Evolutionary conservation across 2,329 filamentous ascomycete genomes (phyloP), one percentile per base, ranked within the genome.

Genomic region (Fusarium agapanthi): DNA sequence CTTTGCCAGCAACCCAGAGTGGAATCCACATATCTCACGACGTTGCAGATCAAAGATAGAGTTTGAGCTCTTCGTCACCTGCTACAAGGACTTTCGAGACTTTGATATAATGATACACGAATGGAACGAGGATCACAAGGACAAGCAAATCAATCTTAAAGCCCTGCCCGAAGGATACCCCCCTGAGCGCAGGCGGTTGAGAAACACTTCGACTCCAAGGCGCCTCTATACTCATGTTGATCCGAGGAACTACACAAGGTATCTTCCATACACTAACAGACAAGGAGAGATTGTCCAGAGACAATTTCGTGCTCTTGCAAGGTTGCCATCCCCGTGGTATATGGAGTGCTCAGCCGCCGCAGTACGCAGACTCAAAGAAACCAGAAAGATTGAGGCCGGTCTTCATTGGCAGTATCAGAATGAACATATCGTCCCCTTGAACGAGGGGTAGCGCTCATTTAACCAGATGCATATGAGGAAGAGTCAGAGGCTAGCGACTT

Each of bases 1-100:
- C 57, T 74, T 65, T 34, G 14, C 71, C 14, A 75, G 44, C 12
- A 66, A 30, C 16, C 61, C 53, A 6, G 66, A 71, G 51, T 35
- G 61, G 40, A 66, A 57, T 24, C 56, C 51, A 7, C 32, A 43
- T 12, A 37, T 71, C 18, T 32, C 40, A 12, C 65, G 37, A 11
- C 32, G 35, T 15, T 24, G 59, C 53, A 43, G 22, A n/a, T 32
- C 53, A 15, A 20, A 28, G 20, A 28, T 53, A 16, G 50, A 53
- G 15, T 7, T 53, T 28, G 24, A 53, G 24, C 50, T 53, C 20
- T 53, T 53, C 50, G 35, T 26, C 14, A 37, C 24, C 50, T n/a
- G 50, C 14, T 53, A 53, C 34, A 38, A 28, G 34, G 50, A 53
- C 26, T 53, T 38, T 53, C 32, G 50, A 38, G 24, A 38, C 20